Evolutionary conservation across 2,329 filamentous ascomycete genomes (phyloP).

Genomic region (Ustulina deusta): DNA sequence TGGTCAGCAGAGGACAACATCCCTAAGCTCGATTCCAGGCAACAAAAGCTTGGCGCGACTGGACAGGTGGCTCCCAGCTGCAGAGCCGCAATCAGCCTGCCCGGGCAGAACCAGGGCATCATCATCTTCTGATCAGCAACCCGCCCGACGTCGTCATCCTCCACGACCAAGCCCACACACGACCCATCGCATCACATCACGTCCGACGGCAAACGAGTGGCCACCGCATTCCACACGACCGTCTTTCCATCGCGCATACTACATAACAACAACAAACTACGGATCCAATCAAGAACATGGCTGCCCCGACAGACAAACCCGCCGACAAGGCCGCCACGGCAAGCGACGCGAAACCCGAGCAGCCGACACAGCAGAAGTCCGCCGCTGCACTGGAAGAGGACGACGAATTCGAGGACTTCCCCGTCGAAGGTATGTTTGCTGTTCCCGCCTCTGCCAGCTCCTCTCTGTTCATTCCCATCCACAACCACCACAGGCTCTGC

Average conservation of each 20-base stretch:
- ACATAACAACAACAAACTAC: background rate
- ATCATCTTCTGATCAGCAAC: constrained; percentile 15
- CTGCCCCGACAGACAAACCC: constrained; percentile 45
- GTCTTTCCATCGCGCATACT: background rate
- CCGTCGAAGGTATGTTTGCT: constrained; percentile 82
- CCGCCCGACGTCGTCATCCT: constrained; percentile 27
- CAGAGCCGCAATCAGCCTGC: constrained; percentile 15
- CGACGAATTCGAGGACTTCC: constrained; percentile 99
- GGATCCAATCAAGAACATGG: constrained; percentile 37
- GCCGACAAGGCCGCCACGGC: constrained; percentile 56
- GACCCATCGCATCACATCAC: background rate
- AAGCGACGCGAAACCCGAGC: constrained; percentile 58
- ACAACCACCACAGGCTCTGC: background rate
- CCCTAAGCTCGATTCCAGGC: background rate
- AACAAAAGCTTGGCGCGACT: background rate
- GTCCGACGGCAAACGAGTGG: background rate
- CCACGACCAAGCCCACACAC: constrained; percentile 14
- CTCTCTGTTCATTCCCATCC: background rate
- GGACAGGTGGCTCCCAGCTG: constrained; percentile 32
- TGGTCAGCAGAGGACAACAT: constrained; percentile 7
- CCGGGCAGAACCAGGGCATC: constrained; percentile 7
- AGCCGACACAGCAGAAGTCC: constrained; percentile 70
- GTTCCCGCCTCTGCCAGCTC: background rate
- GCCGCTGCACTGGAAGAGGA: constrained; percentile 87
- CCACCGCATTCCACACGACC: background rate